phyloP scores from a whole-genome alignment of 1,284 basidiomycete genomes.

The Phylloboletellus chloephorus region DNA sequence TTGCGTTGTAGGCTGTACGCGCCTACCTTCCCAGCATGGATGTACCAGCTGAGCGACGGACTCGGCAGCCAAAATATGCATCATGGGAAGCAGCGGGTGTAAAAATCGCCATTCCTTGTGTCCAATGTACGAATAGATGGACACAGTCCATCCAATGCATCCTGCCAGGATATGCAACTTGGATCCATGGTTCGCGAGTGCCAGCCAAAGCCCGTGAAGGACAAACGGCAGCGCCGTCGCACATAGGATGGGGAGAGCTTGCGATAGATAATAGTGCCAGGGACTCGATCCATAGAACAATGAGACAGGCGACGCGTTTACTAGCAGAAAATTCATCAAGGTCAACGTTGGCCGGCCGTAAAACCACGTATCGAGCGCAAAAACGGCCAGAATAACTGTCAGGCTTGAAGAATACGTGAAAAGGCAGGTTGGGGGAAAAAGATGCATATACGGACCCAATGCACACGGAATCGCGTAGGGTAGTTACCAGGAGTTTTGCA shows the following conservation, averaged over 20 bases:
- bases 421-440: neutral
- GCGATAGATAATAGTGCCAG: conserved; percentile 86
- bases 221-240: conserved; percentile 71
- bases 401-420: conserved; percentile 16
- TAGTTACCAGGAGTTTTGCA: conserved; percentile 24
- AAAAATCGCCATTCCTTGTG: conserved; percentile 98
- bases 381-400: conserved; percentile 35
- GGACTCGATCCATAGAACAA: conserved; percentile 89
- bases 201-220: conserved; percentile 51
- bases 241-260: conserved; percentile 81
- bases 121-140: conserved; percentile 70
- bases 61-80: conserved; percentile 76
- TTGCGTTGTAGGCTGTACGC: conserved; percentile 11
- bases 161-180: conserved; percentile 45
- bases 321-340: conserved; percentile 73
- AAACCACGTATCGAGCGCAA: conserved; percentile 63
- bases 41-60: conserved; percentile 53
- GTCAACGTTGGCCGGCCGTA: conserved; percentile 70
- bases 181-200: conserved; percentile 26
- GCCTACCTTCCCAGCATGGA: conserved; percentile 4
- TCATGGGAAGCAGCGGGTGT: conserved; percentile 84
- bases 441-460: conserved; percentile 41
- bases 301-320: conserved; percentile 80
- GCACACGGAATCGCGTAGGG: conserved; percentile 36
- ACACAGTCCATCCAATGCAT: conserved; percentile 59